Conservation (phyloP, 192 early-diverging fungal species). For the Coemansia brasiliensis region DNA sequence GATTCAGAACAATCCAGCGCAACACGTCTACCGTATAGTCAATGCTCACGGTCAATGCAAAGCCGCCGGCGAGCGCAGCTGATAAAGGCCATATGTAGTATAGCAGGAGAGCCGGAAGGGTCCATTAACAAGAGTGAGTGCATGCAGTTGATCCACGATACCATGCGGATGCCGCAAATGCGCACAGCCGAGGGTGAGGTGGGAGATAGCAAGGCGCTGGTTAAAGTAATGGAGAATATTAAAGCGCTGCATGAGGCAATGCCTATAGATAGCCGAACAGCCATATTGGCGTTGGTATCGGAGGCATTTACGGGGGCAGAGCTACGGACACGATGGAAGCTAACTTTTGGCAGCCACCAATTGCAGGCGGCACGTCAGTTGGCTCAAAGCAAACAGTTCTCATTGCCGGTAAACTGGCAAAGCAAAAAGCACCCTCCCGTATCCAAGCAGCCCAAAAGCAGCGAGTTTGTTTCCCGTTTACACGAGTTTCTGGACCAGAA, state of each 20-base stretch:
- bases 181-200: background rate
- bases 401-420: background rate
- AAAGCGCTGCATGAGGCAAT: constrained; percentile 16
- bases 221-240: constrained; percentile 19
- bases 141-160: constrained; percentile 18
- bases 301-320: constrained; percentile 15
- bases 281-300: constrained; percentile 27
- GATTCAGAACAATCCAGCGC: background rate
- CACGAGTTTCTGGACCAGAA: constrained; percentile 8
- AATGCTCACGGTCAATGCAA: constrained; percentile 25
- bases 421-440: constrained; percentile 6
- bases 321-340: constrained; percentile 15
- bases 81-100: constrained; percentile 1
- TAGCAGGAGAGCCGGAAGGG: constrained; percentile 10
- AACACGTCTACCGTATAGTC: constrained; percentile 13
- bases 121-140: constrained; percentile 2
- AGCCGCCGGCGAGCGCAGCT: constrained; percentile 33
- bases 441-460: constrained; percentile 18
- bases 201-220: constrained; percentile 7
- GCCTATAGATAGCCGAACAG: constrained; percentile 7
- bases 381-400: constrained; percentile 11
- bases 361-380: constrained; percentile 17
- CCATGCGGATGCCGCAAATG: constrained; percentile 5
- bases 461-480: constrained; percentile 6
- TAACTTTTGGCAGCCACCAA: constrained; percentile 32